phyloP scores from a whole-genome alignment of 1,139 yeast species.

The Geotrichum bryndzae region DNA sequence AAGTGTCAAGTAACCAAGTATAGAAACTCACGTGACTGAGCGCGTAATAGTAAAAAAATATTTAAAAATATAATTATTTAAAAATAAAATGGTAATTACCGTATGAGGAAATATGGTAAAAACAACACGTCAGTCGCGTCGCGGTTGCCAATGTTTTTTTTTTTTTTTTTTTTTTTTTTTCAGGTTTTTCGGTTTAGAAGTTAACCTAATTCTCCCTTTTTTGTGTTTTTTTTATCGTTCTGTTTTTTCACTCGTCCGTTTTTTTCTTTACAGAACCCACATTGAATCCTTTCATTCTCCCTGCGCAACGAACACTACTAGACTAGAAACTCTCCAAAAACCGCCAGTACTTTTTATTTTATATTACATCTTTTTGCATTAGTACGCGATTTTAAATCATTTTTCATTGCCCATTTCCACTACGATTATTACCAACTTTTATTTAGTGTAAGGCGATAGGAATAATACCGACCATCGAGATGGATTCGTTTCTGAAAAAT shows the following conservation, averaged over 20 bases:
- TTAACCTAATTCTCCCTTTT: neutral
- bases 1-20: neutral
- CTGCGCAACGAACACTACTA: too few relatives aligned
- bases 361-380: too few relatives aligned
- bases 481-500: neutral
- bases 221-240: neutral
- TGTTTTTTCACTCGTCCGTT: neutral
- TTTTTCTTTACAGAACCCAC: neutral
- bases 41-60: neutral
- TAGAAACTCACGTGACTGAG: neutral
- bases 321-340: too few relatives aligned
- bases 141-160: neutral
- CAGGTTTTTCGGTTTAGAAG: neutral
- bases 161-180: neutral
- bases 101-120: neutral
- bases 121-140: conserved; percentile 2
- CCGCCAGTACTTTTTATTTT: too few relatives aligned
- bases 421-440: neutral
- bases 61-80: too few relatives aligned
- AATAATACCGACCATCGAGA: neutral
- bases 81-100: neutral
- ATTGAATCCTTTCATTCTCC: too few relatives aligned
- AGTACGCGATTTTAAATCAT: too few relatives aligned
- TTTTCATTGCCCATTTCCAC: neutral
- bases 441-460: neutral